These are phyloP conservation scores for Isochrysis galbana DNA, from an alignment of 78 protist species.

Conservation along the genomic window DNA sequence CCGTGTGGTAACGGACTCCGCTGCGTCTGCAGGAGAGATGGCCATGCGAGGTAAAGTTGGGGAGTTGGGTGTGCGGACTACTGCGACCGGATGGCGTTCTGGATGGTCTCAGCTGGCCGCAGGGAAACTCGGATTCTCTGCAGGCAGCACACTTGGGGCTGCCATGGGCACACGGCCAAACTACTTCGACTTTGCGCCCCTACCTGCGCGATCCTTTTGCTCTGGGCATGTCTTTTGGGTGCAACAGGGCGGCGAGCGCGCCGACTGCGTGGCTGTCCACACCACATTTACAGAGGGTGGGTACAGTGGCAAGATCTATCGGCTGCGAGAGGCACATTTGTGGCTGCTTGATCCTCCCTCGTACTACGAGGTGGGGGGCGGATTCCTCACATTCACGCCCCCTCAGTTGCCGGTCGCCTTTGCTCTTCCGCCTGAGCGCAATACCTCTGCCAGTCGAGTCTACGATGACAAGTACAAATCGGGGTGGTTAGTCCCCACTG, in stretches of 20 bases:
- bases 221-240: not conserved
- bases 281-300: not conserved
- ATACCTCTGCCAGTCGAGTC: not conserved
- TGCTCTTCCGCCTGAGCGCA: not conserved
- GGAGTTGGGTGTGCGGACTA: not conserved
- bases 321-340: not conserved
- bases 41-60: not conserved
- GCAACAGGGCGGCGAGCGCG: constrained; percentile 1
- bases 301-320: not conserved
- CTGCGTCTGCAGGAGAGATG: not conserved
- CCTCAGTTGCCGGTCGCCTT: not conserved
- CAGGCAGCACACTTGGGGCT: not conserved
- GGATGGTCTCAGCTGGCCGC: not conserved
- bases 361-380: not conserved
- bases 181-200: not conserved
- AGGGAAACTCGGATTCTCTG: not conserved
- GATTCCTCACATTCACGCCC: not conserved
- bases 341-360: not conserved
- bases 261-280: not conserved
- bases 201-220: not conserved
- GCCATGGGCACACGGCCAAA: not conserved
- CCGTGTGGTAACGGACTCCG: not conserved
- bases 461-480: not conserved
- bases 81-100: not conserved
- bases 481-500: not conserved